Evolutionary conservation across 345 rosid genomes (phyloP).

Genomic region (Mercurialis annua): DNA sequence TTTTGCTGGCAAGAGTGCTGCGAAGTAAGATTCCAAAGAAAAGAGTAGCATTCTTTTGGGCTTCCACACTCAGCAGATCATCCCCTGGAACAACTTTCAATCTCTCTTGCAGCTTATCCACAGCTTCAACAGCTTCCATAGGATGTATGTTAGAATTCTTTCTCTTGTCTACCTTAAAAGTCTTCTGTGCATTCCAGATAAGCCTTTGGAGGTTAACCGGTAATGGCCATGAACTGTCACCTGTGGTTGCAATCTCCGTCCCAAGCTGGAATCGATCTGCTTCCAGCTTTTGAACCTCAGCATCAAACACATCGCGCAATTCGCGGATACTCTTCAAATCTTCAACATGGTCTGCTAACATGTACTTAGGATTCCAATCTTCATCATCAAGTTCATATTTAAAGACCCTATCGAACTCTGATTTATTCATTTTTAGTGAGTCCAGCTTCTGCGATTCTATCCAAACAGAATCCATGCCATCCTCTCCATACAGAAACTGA

Average conservation of each 20-base stretch:
- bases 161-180: constrained; percentile 71
- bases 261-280: constrained; percentile 83
- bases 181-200: constrained; percentile 97
- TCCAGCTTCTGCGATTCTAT: constrained; percentile 92
- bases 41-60: constrained; percentile 97
- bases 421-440: constrained; percentile 82
- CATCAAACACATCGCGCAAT: constrained; percentile 87
- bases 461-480: constrained; percentile 99
- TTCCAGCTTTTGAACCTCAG: constrained; percentile 89
- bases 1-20: constrained; percentile 93
- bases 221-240: constrained; percentile 88
- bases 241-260: constrained; percentile 88
- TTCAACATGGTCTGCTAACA: constrained; percentile 77
- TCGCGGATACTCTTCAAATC: constrained; percentile 87
- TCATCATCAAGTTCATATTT: constrained; percentile 82
- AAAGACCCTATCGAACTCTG: constrained; percentile 72
- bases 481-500: constrained; percentile 98
- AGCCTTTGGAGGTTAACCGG: constrained; percentile 96
- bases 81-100: constrained; percentile 91
- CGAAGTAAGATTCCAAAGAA: constrained; percentile 93
- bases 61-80: constrained; percentile 89
- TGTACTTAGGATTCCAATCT: constrained; percentile 81
- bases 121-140: constrained; percentile 92
- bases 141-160: constrained; percentile 88
- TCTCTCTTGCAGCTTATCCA: constrained; percentile 95